These are phyloP conservation scores for Aspergillus candidus DNA, from an alignment of 2,329 filamentous ascomycete species.

Conservation along the genomic window DNA sequence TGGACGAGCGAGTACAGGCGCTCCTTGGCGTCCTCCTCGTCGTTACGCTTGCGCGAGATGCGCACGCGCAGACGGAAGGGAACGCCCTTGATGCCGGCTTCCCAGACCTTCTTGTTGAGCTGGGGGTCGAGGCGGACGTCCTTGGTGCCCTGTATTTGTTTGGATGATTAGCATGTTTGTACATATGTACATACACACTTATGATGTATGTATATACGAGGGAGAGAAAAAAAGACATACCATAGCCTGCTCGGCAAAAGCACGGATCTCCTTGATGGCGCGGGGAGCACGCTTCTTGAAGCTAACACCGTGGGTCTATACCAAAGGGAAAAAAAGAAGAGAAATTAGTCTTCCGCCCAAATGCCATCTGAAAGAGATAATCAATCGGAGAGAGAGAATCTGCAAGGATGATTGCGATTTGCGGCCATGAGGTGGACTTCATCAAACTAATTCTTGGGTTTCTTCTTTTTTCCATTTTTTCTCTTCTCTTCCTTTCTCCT, in stretches of 20 bases:
- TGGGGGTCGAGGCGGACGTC: conserved; percentile 98
- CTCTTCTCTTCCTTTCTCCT: conserved; percentile 1
- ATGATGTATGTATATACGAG: neutral
- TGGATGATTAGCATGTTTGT: neutral
- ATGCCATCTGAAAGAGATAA: conserved; percentile 28
- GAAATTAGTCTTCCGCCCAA: conserved; percentile 65
- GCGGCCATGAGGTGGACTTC: conserved; percentile 58
- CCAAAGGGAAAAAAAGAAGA: conserved; percentile 31
- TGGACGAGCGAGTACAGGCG: conserved; percentile 99
- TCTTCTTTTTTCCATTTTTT: conserved; percentile 17
- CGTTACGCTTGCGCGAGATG: conserved; percentile 99
- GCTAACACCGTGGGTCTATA: conserved; percentile 86
- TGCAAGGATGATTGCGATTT: conserved; percentile 18
- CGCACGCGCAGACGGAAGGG: conserved; percentile 95
- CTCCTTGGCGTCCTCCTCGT: conserved; percentile 99
- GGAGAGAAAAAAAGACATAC: conserved; percentile 53
- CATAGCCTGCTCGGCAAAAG: conserved; percentile 90
- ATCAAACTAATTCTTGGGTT: conserved; percentile 58
- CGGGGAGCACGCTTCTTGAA: conserved; percentile 99
- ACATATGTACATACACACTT: too few species aligned
- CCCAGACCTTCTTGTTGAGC: conserved; percentile 99
- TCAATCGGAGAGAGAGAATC: conserved; percentile 13
- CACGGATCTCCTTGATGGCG: conserved; percentile 99
- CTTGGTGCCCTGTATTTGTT: conserved; percentile 66
- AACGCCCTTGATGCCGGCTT: conserved; percentile 97